Evolutionary conservation across 495 filamentous ascomycete genomes (phyloP).

Genomic region (Penicillium goetzii): DNA sequence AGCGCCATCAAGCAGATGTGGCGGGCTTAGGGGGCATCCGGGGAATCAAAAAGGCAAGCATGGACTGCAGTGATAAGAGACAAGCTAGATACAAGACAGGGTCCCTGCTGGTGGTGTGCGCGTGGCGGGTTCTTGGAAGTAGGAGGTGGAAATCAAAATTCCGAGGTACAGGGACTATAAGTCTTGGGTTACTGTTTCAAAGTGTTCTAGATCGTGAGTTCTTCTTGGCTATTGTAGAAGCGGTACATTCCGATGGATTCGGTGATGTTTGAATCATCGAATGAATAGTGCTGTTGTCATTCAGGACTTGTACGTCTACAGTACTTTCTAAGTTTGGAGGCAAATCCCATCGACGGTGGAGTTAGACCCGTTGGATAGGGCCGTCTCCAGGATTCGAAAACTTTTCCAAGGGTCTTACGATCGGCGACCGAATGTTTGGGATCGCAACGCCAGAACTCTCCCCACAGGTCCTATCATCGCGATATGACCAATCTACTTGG

Average conservation of each 20-base stretch:
- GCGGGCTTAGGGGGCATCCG: background rate
- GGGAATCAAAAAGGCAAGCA: conserved; percentile 20
- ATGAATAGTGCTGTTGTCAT: background rate
- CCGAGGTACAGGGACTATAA: background rate
- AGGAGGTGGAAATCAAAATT: background rate
- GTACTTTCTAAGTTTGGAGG: background rate
- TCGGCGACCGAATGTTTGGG: background rate
- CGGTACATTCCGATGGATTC: background rate
- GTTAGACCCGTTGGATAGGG: background rate
- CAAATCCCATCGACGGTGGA: background rate
- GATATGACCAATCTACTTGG: conserved; percentile 3
- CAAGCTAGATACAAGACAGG: background rate
- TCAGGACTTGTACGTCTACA: background rate
- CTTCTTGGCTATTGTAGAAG: background rate
- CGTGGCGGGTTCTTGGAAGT: background rate
- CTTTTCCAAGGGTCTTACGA: conserved; percentile 2
- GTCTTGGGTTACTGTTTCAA: background rate
- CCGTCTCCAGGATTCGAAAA: conserved; percentile 2
- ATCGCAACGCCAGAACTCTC: background rate
- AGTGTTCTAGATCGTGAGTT: background rate
- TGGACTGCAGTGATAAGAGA: background rate
- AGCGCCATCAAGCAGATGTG: conserved; percentile 22
- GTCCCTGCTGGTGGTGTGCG: background rate
- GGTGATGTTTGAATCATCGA: background rate
- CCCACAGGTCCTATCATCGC: background rate